Base-by-base conservation (phyloP, 1,139 yeast genomes). In the Candida tetrigidarum region DNA sequence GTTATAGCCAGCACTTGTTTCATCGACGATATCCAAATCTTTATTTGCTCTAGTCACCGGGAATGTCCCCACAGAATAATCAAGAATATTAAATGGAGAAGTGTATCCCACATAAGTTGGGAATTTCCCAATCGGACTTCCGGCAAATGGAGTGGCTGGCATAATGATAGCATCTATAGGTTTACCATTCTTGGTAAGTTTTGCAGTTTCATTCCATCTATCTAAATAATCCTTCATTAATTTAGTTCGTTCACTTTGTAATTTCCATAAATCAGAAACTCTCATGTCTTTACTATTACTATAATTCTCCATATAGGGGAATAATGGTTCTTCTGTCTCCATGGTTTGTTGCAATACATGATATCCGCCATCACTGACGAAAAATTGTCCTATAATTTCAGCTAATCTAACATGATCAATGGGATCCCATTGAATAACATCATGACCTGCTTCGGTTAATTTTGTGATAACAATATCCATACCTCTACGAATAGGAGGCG, bases 1-100 rank as follows among this genome's bases (percentile, higher is more conserved):
- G 39, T 53, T 53, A 45, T 61, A 56, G 43, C 47, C 50, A 5
- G 53, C 45, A 12, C 50, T 46, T 8, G 45, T 38, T n/a, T 47
- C 50, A 40, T 62, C 67, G 26, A 44, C 55, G 8, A 47, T 45
- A 56, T 67, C 90, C 4, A 69, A 49, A 4, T 57, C 58, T 45
- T 70, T 67, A 56, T 81, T 81, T 11, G 78, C 81, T 30, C 64
- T 61, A 4, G 80, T 69, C n/a, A 83, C 84, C 1, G 86, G 90
- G 43, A 83, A 60, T 3, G 79, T 74, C 20, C 84, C 83, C 4
- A 80, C 78, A 0, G 83, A 66, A 56, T 78, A 81, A 58, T 84
- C 88, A 36, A 81, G 58, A 22, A 80, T 64, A 59, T 84, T 84
- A 65, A 80, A 80, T 50, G 81, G 71, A 27, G 80, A 74, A 7